Percentiles rank a stretch among this genome's conserved stretches.
These are phyloP conservation scores for Hemileia vastatrix DNA, from an alignment of 1,284 basidiomycete genomes.

Conservation along the genomic window DNA sequence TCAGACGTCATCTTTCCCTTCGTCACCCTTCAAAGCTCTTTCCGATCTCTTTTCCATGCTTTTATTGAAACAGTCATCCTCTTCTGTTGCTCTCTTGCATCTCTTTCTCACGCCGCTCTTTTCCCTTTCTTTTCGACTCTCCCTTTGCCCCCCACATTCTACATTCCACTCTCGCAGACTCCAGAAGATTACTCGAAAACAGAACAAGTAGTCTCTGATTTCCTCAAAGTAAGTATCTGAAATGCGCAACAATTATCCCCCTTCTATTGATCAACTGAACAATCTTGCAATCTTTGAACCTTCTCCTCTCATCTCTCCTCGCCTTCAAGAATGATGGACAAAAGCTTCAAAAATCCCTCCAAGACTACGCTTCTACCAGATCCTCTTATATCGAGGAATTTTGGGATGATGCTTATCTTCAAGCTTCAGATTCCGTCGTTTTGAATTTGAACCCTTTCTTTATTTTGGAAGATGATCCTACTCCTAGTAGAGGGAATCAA, in stretches of 20 bases:
- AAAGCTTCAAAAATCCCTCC: conserved; percentile 63
- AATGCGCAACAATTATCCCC: too few species aligned
- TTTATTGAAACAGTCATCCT: too few species aligned
- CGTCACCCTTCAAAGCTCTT: too few species aligned
- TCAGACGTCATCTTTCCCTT: too few species aligned
- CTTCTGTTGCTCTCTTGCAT: too few species aligned
- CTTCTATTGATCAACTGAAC: neutral
- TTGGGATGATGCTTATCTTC: conserved; percentile 91
- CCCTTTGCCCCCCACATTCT: too few species aligned
- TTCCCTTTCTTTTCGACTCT: too few species aligned
- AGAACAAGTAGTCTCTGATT: conserved; percentile 62
- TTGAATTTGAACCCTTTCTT: conserved; percentile 92
- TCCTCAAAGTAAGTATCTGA: conserved; percentile 51
- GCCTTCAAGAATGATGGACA: conserved; percentile 58
- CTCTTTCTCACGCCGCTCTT: too few species aligned
- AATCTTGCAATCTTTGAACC: neutral
- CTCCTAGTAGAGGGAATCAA: conserved; percentile 76
- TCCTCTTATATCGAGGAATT: conserved; percentile 91
- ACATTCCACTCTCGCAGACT: too few species aligned
- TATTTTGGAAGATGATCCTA: conserved; percentile 93
- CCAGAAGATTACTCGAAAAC: conserved; percentile 53
- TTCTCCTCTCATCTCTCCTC: neutral
- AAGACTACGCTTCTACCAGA: conserved; percentile 59
- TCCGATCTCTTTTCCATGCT: too few species aligned
- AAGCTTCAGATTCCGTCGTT: conserved; percentile 84